Evolutionary conservation across 768 basidiomycete species (phyloP), one percentile per base, ranked within the genome.

Genomic region (Lactifluus hygrophoroides): DNA sequence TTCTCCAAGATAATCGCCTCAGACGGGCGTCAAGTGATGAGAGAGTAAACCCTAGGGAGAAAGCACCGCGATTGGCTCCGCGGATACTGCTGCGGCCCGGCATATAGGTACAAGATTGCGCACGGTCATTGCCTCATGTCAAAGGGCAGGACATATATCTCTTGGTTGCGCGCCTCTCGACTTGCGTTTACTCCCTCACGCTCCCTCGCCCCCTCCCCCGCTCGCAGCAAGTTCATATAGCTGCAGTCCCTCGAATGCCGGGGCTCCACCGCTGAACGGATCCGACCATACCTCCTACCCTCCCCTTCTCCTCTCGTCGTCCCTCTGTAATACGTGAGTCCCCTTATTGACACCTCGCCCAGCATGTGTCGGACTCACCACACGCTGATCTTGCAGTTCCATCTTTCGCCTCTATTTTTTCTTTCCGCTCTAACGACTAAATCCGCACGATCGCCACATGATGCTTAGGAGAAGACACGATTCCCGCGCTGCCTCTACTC

Each of bases 91-190:
- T 44, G 37, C 58, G 43, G 58, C 35, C 60, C 57, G 51, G 56
- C 56, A 51, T 51, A 47, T 48, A 38, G 53, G 61, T 42, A 51
- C 56, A 11, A 46, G 52, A 51, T 64, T 62, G 49, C 61, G 49
- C 63, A 61, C 52, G 37, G 51, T 44, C 48, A 51, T 44, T 19
- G 63, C 63, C 61, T 62, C 63, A 57, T 64, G 63, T 53, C 53
- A 47, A 45, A 58, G 47, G 61, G 51, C 32, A 62, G 63, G 63
- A 50, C 47, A 51, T 64, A 64, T 64, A 62, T 58, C 48, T 40
- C 21, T 46, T 25, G 10, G 8, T 27, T 19, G 34, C 54, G 23
- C 49, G 23, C 34, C 30, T 45, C 37, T 30, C 23, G 23, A 35
- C 35, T 44, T 56, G 58, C 45, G 40, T 30, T 48, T 38, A 16